phyloP scores from a whole-genome alignment of 1,284 basidiomycete genomes.

The Rhodotorula sp. region DNA sequence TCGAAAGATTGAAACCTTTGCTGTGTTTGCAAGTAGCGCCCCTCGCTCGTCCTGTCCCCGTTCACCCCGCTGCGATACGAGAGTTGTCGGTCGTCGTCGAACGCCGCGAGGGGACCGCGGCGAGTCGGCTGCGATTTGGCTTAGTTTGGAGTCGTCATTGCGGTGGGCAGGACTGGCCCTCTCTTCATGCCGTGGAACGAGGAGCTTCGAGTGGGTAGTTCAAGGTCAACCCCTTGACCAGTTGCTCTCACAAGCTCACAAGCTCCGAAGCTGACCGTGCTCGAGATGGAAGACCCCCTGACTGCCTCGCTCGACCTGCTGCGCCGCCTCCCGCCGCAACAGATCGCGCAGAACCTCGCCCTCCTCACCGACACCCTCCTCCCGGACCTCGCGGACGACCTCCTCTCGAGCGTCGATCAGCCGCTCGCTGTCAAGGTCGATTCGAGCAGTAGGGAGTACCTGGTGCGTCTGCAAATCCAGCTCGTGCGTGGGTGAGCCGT shows the following conservation, averaged over 20 bases:
- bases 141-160: slow-evolving; percentile 10
- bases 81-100: background rate
- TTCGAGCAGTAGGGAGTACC: slow-evolving; percentile 77
- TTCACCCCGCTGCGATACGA: background rate
- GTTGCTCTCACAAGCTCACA: background rate
- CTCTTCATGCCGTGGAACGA: no score
- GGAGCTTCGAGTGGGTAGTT: background rate
- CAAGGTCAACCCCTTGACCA: background rate
- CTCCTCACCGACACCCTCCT: slow-evolving; percentile 61
- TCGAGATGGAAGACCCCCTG: slow-evolving; percentile 23
- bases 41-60: background rate
- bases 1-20: background rate
- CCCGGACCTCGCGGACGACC: slow-evolving; percentile 83
- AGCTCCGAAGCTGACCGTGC: background rate
- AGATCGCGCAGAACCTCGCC: slow-evolving; percentile 82
- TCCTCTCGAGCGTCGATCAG: slow-evolving; percentile 92
- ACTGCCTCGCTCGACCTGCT: slow-evolving; percentile 87
- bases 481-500: no score
- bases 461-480: slow-evolving; percentile 61
- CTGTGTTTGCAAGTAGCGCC: background rate
- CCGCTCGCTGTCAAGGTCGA: slow-evolving; percentile 82
- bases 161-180: background rate
- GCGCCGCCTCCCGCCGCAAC: slow-evolving; percentile 89
- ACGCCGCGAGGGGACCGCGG: background rate
- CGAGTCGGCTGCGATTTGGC: slow-evolving; percentile 17